phyloP scores from a whole-genome alignment of 202 grass and related monocot genomes.

The Saccharum hybrid region DNA sequence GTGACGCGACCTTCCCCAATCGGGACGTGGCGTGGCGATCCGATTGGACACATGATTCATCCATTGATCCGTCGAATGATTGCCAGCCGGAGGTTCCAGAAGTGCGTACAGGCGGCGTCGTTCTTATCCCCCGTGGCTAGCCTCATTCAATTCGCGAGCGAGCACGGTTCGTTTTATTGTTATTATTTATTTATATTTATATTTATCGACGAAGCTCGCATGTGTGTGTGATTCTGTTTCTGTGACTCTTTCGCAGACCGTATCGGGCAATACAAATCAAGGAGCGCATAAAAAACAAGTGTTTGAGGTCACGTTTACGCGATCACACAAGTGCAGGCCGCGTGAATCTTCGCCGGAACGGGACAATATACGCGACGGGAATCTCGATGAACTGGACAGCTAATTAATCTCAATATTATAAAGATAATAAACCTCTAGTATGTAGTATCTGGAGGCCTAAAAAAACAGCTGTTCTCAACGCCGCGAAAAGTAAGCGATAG shows the following conservation, averaged over 20 bases:
- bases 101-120: background rate
- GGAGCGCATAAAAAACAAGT: background rate
- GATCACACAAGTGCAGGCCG: background rate
- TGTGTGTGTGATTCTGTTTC: background rate
- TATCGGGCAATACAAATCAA: background rate
- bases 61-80: no score
- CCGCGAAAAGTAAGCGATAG: background rate
- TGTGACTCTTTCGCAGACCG: background rate
- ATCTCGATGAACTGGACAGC: background rate
- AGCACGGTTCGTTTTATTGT: no score
- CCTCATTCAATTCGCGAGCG: no score
- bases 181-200: no score
- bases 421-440: no score
- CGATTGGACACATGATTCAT: no score
- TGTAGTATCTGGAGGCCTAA: background rate
- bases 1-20: background rate
- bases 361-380: constrained; percentile 6
- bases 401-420: background rate
- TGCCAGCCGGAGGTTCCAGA: background rate
- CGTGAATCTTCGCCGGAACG: background rate
- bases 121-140: no score
- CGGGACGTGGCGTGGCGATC: background rate
- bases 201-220: no score
- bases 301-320: background rate
- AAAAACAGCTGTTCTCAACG: constrained; percentile 42